Percentiles rank a stretch among this genome's conserved stretches.
Conservation (phyloP, 2,329 filamentous ascomycete genomes). For the Sarocladium strictum region DNA sequence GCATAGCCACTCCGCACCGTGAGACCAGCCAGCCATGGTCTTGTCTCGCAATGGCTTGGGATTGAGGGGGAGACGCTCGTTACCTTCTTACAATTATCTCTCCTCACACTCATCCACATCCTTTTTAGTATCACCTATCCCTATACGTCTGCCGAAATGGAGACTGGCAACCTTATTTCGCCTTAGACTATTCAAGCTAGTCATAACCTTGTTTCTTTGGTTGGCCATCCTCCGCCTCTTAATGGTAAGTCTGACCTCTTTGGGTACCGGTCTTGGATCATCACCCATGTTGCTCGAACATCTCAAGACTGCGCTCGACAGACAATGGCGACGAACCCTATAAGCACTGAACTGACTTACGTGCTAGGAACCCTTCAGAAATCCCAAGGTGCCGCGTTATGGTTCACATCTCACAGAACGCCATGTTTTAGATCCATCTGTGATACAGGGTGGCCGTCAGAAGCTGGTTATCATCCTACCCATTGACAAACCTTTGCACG, state of each 20-base stretch:
- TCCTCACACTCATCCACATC: neutral
- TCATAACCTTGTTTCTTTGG: neutral
- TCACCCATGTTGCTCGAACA: no score
- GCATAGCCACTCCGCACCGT: neutral
- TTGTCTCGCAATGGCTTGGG: neutral
- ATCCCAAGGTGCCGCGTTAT: neutral
- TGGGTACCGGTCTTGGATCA: neutral
- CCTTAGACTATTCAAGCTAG: neutral
- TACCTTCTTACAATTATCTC: neutral
- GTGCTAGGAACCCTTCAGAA: neutral
- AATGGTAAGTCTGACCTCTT: neutral
- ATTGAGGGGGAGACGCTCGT: neutral
- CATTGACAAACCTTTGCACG: slow-evolving; percentile 28
- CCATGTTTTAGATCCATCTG: neutral
- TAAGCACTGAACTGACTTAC: neutral
- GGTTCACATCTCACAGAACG: neutral
- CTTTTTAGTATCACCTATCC: neutral
- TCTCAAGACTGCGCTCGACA: no score
- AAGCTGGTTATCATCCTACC: slow-evolving; percentile 27
- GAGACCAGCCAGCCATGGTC: neutral
- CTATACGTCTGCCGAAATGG: neutral
- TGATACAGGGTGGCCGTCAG: slow-evolving; percentile 8
- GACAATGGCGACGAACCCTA: no score
- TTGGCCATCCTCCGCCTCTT: neutral
- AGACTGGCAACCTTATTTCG: neutral